These are phyloP conservation scores for Cordyceps javanica DNA, from an alignment of 2,329 filamentous ascomycete species.

Conservation along the genomic window DNA sequence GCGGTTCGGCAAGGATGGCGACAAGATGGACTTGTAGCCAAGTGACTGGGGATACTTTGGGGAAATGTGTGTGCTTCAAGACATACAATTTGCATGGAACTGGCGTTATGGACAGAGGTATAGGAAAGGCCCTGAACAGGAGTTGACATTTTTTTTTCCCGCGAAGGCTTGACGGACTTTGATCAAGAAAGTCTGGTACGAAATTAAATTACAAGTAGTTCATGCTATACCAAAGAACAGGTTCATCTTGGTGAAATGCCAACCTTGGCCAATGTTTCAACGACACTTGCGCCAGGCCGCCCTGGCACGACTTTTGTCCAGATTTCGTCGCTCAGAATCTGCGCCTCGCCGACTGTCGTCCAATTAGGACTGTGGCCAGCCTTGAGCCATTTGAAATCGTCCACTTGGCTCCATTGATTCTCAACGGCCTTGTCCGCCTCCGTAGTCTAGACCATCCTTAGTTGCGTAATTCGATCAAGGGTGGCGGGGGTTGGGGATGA, in stretches of 20 bases:
- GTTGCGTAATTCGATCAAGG: not conserved
- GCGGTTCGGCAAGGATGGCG: constrained; percentile 27
- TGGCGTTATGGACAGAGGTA: not conserved
- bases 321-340: constrained; percentile 53
- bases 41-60: not conserved
- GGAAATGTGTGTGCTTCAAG: not conserved
- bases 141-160: not conserved
- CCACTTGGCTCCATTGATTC: constrained; percentile 84
- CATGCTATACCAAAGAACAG: not conserved
- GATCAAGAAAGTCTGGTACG: not conserved
- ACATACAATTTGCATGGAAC: constrained; percentile 1
- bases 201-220: not conserved
- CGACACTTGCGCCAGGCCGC: constrained; percentile 52
- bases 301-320: constrained; percentile 67
- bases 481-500: too few relatives aligned
- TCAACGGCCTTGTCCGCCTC: constrained; percentile 27
- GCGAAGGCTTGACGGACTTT: not conserved
- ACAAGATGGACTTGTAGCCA: constrained; percentile 36
- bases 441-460: constrained; percentile 17
- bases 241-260: constrained; percentile 28
- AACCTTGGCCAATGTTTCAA: constrained; percentile 56
- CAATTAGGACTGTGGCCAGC: constrained; percentile 83
- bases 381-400: constrained; percentile 98
- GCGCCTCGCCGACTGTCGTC: constrained; percentile 57
- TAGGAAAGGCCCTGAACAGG: not conserved